Conservation (phyloP, 2,329 filamentous ascomycete species). For the Biscogniauxia sp. region DNA sequence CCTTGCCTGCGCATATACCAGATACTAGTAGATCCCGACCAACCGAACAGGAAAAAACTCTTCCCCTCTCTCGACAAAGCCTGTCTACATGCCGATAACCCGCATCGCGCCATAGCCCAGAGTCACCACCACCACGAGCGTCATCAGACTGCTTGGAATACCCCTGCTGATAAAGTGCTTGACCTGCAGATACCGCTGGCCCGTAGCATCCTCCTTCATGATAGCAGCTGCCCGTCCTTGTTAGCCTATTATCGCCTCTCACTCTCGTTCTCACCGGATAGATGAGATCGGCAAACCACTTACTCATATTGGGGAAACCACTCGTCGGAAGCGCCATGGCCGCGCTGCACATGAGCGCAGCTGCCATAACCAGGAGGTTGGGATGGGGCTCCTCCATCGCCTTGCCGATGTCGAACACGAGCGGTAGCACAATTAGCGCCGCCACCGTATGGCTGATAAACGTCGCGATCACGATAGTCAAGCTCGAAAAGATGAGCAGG, state of each 20-base stretch:
- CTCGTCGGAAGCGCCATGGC: slow-evolving; percentile 95
- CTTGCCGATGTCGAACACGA: slow-evolving; percentile 82
- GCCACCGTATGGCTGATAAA: slow-evolving; percentile 98
- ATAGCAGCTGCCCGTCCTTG: slow-evolving; percentile 62
- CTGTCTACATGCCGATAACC: slow-evolving; percentile 40
- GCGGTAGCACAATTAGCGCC: slow-evolving; percentile 87
- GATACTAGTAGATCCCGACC: neutral
- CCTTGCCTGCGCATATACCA: neutral
- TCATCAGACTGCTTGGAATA: slow-evolving; percentile 79
- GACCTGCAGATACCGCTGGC: slow-evolving; percentile 86
- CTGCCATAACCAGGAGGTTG: slow-evolving; percentile 91
- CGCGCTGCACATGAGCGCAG: slow-evolving; percentile 94
- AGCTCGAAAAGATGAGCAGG: slow-evolving; percentile 75
- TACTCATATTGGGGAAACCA: slow-evolving; percentile 99
- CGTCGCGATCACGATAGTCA: slow-evolving; percentile 91
- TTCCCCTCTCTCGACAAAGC: neutral
- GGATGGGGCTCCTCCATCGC: slow-evolving; percentile 88
- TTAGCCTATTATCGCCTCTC: slow-evolving; percentile 12
- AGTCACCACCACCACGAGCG: slow-evolving; percentile 78
- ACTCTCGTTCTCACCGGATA: too few species aligned
- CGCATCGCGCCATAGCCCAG: slow-evolving; percentile 91
- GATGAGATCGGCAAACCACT: slow-evolving; percentile 42
- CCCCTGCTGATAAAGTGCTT: slow-evolving; percentile 95
- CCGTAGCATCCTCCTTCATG: slow-evolving; percentile 97
- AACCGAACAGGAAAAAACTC: neutral